Percentiles rank a stretch among this genome's conserved stretches.
Evolutionary conservation across 2,329 filamentous ascomycete species (phyloP).

Genomic region (Colletotrichum sp.): DNA sequence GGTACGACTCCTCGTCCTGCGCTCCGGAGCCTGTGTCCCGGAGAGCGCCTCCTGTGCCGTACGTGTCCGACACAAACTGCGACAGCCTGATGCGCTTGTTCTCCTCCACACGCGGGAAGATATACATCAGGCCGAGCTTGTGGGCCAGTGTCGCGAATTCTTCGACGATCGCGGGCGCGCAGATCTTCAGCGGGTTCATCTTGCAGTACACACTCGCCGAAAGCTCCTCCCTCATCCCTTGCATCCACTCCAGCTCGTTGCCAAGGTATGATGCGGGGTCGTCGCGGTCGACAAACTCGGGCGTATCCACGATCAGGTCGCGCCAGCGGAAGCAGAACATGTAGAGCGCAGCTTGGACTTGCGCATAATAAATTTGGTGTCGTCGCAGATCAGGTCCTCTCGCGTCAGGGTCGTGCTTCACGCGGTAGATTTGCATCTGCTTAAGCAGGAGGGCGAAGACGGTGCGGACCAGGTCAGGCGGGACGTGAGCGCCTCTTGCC

Average conservation of each 20-base stretch:
- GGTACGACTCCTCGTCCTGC: slow-evolving; percentile 78
- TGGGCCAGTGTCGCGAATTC: slow-evolving; percentile 90
- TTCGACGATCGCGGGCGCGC: slow-evolving; percentile 85
- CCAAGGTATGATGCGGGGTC: slow-evolving; percentile 65
- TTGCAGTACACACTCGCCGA: slow-evolving; percentile 82
- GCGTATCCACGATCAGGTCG: slow-evolving; percentile 74
- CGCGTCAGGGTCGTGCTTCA: slow-evolving; percentile 74
- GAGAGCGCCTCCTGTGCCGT: slow-evolving; percentile 59
- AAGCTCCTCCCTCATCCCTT: slow-evolving; percentile 75
- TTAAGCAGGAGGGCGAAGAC: slow-evolving; percentile 81
- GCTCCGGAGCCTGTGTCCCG: slow-evolving; percentile 56
- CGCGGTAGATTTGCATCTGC: slow-evolving; percentile 78
- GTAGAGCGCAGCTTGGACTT: slow-evolving; percentile 89
- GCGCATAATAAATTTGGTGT: slow-evolving; percentile 85
- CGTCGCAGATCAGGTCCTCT: slow-evolving; percentile 84
- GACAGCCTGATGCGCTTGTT: slow-evolving; percentile 90
- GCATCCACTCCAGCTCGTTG: slow-evolving; percentile 80
- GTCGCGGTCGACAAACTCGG: slow-evolving; percentile 66
- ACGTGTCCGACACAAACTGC: slow-evolving; percentile 66
- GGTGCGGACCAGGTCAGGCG: slow-evolving; percentile 75
- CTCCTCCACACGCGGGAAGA: slow-evolving; percentile 85
- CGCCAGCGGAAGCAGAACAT: slow-evolving; percentile 99
- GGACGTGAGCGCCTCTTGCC: slow-evolving; percentile 84
- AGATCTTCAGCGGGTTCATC: slow-evolving; percentile 95
- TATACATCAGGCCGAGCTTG: slow-evolving; percentile 86